Base-by-base conservation (phyloP, 306 rosid genomes). In the Inga laurina region DNA sequence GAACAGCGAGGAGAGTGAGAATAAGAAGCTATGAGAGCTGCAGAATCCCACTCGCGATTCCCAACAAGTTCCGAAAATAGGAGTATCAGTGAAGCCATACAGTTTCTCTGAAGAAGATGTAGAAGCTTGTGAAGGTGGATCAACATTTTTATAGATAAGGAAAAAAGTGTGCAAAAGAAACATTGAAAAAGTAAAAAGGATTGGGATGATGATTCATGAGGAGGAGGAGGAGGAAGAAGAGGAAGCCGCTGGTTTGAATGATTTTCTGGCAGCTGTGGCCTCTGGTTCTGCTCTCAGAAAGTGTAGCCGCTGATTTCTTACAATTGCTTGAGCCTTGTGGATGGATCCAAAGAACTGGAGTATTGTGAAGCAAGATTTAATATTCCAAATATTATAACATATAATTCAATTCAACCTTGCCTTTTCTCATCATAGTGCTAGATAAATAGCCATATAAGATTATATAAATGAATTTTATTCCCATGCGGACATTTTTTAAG, bases 51-150 rank as follows among this genome's bases (percentile, higher is more conserved):
- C 45, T 80, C 77, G 0, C 64, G 82, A 49, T 72, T 80, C 79
- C 79, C 71, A 73, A 85, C 71, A 14, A 88, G 84, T 45, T 83
- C 88, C 15, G 85, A 76, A 80, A 83, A 57, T 0, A 88, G 77
- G 65, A 88, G 91, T 35, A 88, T 27, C 0, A 85, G 68, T 4
- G 91, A 88, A 77, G 91, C 91, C 91, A 86, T 86, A 8, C 21
- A 37, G 7, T 4, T 64, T 70, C 6, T 22, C 5, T 21, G 18
- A 59, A 1, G 22, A 41, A 18, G 41, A 61, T 12, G 37, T 15
- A 8, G 15, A 21, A 19, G 61, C 18, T 16, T 19, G 3, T 12
- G 59, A 45, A 45, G 39, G 27, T 24, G 76, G n/a, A 72, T 44
- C n/a, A 7, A 44, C 16, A 71, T n/a, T 22, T 44, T 44, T 45